Percentiles rank a stretch among this genome's conserved stretches.
Conservation (phyloP, 306 rosid genomes). For the Dryas alaskensis region DNA sequence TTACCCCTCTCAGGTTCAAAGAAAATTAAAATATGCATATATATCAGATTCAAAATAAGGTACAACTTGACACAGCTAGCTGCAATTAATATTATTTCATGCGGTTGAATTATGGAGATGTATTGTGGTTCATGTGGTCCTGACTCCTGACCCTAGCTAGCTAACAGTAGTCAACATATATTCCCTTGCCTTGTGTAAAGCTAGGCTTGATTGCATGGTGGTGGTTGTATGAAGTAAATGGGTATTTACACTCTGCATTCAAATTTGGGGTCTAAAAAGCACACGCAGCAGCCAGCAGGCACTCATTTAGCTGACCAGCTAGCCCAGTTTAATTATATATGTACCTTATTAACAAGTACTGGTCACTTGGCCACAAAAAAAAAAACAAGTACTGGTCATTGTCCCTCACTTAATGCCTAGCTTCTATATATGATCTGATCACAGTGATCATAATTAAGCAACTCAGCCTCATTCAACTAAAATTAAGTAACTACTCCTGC, state of each 20-base stretch:
- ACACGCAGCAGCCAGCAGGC: conserved; percentile 12
- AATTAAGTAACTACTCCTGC: too few relatives aligned
- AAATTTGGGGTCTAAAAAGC: conserved; percentile 27
- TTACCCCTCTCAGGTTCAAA: too few relatives aligned
- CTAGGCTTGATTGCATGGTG: conserved; percentile 51
- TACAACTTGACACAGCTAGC: not conserved
- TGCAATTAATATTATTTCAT: too few relatives aligned
- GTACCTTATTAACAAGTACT: not conserved
- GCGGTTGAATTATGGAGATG: not conserved
- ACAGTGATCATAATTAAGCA: not conserved
- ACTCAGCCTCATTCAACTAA: not conserved
- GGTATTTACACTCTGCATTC: conserved; percentile 62
- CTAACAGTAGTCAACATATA: conserved; percentile 37
- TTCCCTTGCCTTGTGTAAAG: conserved; percentile 21
- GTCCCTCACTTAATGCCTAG: conserved; percentile 9
- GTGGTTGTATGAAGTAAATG: conserved; percentile 73
- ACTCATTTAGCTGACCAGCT: not conserved
- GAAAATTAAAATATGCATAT: too few relatives aligned
- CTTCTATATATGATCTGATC: too few relatives aligned
- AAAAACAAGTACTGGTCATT: not conserved
- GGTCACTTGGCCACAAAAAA: not conserved
- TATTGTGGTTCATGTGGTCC: not conserved
- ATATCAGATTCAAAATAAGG: too few relatives aligned
- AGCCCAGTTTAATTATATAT: not conserved
- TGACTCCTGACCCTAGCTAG: too few relatives aligned